Percentiles rank a stretch among this genome's conserved stretches.
Evolutionary conservation across 192 early-diverging fungal genomes (phyloP).

Genomic region (Mortierella hygrophila): DNA sequence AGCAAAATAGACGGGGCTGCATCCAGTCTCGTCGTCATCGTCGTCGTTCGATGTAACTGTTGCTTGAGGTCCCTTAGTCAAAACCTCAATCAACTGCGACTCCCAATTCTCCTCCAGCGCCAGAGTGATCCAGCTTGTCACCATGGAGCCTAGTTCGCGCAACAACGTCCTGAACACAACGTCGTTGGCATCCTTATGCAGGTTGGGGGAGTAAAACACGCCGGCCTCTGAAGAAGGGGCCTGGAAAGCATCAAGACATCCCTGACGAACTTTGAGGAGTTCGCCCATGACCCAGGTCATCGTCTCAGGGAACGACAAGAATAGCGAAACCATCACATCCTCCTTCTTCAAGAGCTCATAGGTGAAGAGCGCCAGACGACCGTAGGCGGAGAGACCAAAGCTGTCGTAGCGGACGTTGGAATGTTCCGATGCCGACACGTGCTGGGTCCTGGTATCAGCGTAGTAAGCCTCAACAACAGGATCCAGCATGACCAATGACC

Average conservation of each 20-base stretch:
- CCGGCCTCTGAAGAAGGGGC: constrained; percentile 43
- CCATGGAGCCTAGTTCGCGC: constrained; percentile 29
- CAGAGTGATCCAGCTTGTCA: constrained; percentile 33
- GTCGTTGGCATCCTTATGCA: constrained; percentile 40
- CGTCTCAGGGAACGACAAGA: constrained; percentile 40
- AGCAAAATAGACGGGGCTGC: constrained; percentile 26
- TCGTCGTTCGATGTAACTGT: not conserved
- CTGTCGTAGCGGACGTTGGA: constrained; percentile 53
- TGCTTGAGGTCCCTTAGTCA: not conserved
- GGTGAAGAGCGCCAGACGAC: constrained; percentile 58
- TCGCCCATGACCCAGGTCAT: constrained; percentile 52
- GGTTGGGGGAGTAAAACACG: constrained; percentile 41
- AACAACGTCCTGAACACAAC: constrained; percentile 51
- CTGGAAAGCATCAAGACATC: constrained; percentile 48
- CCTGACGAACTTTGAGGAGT: constrained; percentile 46
- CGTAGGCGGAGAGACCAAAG: constrained; percentile 64
- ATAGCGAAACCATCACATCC: constrained; percentile 24
- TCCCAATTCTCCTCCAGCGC: constrained; percentile 42
- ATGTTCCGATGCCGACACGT: not conserved
- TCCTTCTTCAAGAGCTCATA: constrained; percentile 57
- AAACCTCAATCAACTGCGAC: constrained; percentile 21
- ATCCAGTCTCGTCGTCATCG: constrained; percentile 30
- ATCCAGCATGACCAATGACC: constrained; percentile 34
- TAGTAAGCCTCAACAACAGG: constrained; percentile 36
- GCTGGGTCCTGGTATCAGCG: constrained; percentile 23